Base-by-base conservation (phyloP, 1,284 basidiomycete species). In the Golubevia sp. region DNA sequence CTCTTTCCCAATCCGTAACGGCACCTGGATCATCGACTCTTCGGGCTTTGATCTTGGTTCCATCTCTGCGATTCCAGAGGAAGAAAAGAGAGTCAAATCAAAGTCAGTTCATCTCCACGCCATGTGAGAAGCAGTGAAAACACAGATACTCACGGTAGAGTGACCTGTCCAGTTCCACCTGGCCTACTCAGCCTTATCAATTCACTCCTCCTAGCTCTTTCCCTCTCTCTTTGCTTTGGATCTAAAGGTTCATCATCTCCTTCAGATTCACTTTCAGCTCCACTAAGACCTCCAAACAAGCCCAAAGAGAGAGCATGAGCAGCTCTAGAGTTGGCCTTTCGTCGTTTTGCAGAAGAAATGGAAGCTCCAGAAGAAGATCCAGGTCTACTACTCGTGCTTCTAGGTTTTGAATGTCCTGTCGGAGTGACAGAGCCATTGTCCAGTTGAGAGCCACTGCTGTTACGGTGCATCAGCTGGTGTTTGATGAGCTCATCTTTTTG, bases 111-210 rank as follows among this genome's bases (percentile, higher is more conserved):
- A n/a, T n/a, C n/a, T n/a, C n/a, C n/a, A n/a, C n/a, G n/a, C n/a
- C n/a, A n/a, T n/a, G n/a, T n/a, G n/a, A n/a, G n/a, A n/a, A n/a
- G n/a, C n/a, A n/a, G n/a, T n/a, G n/a, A n/a, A n/a, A n/a, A n/a
- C n/a, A n/a, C n/a, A n/a, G n/a, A 44, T 13, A 44, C 38, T 44
- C 38, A 44, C 2, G 76, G 76, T 0, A 82, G 68, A 0, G 79
- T 82, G 24, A 82, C 79, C 77, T 80, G 80, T 3, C 79, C 79
- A 0, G 79, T 82, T 8, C 79, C 79, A 11, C 79, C 79, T 34
- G 79, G 79, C 25, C 79, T 70, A 13, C 65, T 66, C 1, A 74
- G 66, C 24, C 72, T 72, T 34, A 82, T 74, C 23, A 79, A 62
- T 56, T 76, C 69, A 44, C 78, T 69, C 24, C 72, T 60, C 26